Conservation (phyloP, 371 early-diverging fungal species). For the Haplosporangium sp. region DNA sequence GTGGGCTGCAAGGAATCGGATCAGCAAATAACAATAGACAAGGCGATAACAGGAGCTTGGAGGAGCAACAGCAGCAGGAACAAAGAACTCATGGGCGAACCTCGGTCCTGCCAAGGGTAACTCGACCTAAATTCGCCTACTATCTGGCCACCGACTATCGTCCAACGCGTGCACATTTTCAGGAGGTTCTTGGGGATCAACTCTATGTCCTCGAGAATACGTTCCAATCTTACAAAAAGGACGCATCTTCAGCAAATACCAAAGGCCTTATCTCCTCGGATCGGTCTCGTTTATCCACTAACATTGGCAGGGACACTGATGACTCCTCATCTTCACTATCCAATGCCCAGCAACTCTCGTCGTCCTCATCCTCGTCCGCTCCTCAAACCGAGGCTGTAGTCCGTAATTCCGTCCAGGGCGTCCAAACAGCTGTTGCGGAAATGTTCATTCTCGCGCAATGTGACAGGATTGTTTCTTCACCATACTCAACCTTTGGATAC, state of each 20-base stretch:
- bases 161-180: conserved; percentile 51
- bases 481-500: conserved; percentile 48
- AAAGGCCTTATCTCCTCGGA: no score
- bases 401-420: conserved; percentile 42
- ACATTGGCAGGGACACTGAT: neutral
- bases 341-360: neutral
- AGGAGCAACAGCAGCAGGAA: no score
- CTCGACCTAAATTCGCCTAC: conserved; percentile 28
- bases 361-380: neutral
- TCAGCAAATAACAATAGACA: no score
- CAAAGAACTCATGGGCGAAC: neutral
- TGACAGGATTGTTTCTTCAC: conserved; percentile 38
- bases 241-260: no score
- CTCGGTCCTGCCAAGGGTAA: no score
- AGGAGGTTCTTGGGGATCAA: conserved; percentile 28
- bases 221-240: conserved; percentile 26
- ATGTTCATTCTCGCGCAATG: conserved; percentile 49
- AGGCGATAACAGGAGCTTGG: no score
- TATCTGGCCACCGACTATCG: conserved; percentile 52
- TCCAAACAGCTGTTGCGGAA: conserved; percentile 44
- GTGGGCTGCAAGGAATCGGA: no score
- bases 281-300: neutral
- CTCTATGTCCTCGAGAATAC: conserved; percentile 52
- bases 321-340: conserved; percentile 1
- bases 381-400: conserved; percentile 38